Evolutionary conservation across 2,329 filamentous ascomycete species (phyloP).

Genomic region (Pyricularia pennisetigena): DNA sequence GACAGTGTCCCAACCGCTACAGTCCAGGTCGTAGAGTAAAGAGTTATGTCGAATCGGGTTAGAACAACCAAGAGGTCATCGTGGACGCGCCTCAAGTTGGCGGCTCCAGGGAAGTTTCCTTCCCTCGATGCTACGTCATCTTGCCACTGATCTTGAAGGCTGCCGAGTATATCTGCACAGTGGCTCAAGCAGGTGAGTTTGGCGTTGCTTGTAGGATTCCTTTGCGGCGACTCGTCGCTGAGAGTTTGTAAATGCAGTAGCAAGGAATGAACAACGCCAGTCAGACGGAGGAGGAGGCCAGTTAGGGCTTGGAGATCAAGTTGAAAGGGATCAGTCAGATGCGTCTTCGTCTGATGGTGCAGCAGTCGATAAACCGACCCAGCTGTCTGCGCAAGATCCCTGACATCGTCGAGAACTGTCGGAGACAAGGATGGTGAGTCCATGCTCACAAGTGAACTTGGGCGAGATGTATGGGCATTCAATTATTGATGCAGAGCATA

Average conservation of each 20-base stretch:
- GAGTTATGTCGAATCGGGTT: background rate
- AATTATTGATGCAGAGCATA: background rate
- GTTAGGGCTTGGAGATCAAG: background rate
- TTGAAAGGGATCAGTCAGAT: background rate
- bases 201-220: background rate
- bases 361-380: background rate
- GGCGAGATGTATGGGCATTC: background rate
- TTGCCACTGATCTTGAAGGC: background rate
- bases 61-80: background rate
- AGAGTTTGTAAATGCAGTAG: background rate
- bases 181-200: background rate
- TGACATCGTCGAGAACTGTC: background rate
- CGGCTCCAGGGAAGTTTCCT: background rate
- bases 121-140: background rate
- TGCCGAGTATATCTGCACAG: background rate
- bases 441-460: background rate
- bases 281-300: background rate
- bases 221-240: background rate
- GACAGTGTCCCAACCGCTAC: background rate
- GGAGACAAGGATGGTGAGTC: background rate
- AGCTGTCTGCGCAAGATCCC: background rate
- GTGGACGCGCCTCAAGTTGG: background rate
- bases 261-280: background rate
- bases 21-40: background rate
- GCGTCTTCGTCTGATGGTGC: background rate